These are phyloP conservation scores for Avena insularis DNA, from an alignment of 176 grass and related monocot genomes.

Conservation along the genomic window DNA sequence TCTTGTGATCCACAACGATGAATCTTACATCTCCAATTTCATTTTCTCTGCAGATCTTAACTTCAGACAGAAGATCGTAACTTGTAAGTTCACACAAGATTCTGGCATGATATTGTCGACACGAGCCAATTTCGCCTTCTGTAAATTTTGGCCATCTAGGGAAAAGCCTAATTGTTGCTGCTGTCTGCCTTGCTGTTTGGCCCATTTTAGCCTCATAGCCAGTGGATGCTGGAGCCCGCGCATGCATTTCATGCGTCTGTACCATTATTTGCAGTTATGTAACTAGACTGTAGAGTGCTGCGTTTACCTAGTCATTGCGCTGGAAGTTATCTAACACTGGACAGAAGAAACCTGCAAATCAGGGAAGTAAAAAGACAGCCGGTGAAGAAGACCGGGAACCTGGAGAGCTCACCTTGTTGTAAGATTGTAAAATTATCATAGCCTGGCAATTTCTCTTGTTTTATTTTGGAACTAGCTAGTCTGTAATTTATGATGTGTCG, in stretches of 20 bases:
- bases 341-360: conserved; percentile 49
- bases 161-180: conserved; percentile 43
- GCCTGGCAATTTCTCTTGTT: conserved; percentile 32
- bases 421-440: conserved; percentile 55
- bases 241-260: conserved; percentile 47
- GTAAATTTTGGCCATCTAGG: conserved; percentile 67
- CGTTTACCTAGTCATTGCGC: conserved; percentile 49
- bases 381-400: conserved; percentile 59
- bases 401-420: conserved; percentile 56
- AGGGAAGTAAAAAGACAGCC: conserved; percentile 44
- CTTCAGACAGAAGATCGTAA: conserved; percentile 44
- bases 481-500: conserved; percentile 40
- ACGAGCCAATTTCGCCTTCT: conserved; percentile 33
- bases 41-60: conserved; percentile 47
- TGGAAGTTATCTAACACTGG: conserved; percentile 59
- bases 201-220: conserved; percentile 33
- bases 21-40: conserved; percentile 29
- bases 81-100: conserved; percentile 45
- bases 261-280: conserved; percentile 56
- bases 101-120: conserved; percentile 37
- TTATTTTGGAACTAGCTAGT: conserved; percentile 13
- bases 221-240: conserved; percentile 28
- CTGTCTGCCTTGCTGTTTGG: conserved; percentile 11
- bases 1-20: neutral
- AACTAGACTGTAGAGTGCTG: conserved; percentile 53